Base-by-base conservation (phyloP, 306 rosid species). In the Castanospermum australe region DNA sequence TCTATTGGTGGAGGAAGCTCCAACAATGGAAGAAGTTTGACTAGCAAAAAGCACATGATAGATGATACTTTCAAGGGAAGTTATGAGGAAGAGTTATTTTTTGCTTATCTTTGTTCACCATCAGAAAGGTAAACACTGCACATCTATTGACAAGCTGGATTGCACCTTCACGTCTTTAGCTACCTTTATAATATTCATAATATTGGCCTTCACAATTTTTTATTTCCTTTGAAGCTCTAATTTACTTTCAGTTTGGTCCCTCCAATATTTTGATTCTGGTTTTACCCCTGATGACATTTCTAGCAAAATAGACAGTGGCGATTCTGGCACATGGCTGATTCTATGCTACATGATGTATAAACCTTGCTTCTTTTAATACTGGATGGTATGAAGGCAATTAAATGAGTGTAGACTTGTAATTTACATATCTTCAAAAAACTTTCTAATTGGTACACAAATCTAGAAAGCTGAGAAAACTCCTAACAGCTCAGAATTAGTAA, bases 61-160 rank as follows among this genome's bases (percentile, higher is more conserved):
- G 45, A 20, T 30, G 44, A 17, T 51, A 2, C 22, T 71, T 54
- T 35, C 5, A 59, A 55, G 45, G 82, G 55, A 45, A 51, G 20
- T 38, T 73, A 48, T 15, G 28, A 18, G 47, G 1, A 66, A 42
- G 81, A 84, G 48, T 71, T 79, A 30, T 75, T 80, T 57, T 79
- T 79, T 56, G 63, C 85, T n/a, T 73, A 79, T 71, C 36, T 79
- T 76, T 77, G 61, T 54, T 10, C 75, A 21, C 38, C 21, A 38
- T 62, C 64, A 45, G 75, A 73, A 56, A 84, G 86, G 86, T 87
- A 81, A 57, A 6, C 6, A 30, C 50, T 55, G 30, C 77, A 51
- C 36, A 65, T 57, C 64, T 74, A 11, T 33, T 54, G 18, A 8
- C n/a, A 6, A 59, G 11, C 21, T 66, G 17, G 35, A 22, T 66